These are phyloP conservation scores for Pterocarpus santalinus DNA, from an alignment of 306 rosid species.

Conservation along the genomic window DNA sequence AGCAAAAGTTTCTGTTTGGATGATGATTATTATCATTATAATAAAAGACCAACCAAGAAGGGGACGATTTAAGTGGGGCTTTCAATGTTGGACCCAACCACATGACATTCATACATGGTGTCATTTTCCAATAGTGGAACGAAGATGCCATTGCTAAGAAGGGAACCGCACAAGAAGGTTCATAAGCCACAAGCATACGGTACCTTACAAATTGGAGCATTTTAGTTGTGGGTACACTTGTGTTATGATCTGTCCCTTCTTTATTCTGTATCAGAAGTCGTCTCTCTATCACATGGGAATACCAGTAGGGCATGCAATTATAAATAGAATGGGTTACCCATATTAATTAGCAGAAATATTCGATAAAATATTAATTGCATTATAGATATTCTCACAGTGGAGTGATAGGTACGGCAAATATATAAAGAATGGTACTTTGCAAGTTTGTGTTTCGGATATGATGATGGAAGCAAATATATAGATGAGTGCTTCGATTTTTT, in stretches of 20 bases:
- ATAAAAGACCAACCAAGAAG: too few species aligned
- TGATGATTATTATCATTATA: too few species aligned
- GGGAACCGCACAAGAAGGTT: constrained; percentile 37
- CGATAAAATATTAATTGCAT: not conserved
- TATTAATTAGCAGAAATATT: not conserved
- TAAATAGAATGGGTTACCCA: not conserved
- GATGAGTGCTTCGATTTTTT: not conserved
- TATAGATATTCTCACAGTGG: not conserved
- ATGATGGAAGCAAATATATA: not conserved
- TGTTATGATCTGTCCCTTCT: constrained; percentile 27
- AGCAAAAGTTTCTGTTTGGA: not conserved
- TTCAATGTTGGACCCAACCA: too few species aligned
- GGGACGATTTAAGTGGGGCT: too few species aligned
- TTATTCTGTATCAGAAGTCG: constrained; percentile 8
- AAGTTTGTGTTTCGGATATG: not conserved
- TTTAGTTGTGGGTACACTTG: not conserved
- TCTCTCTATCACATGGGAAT: constrained; percentile 40
- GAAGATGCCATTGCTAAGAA: not conserved
- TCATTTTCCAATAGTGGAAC: constrained; percentile 22
- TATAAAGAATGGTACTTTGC: not conserved
- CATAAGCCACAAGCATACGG: constrained; percentile 10
- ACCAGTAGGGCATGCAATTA: not conserved
- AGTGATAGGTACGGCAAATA: not conserved
- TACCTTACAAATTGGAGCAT: constrained; percentile 13
- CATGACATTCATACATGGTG: not conserved